These are phyloP conservation scores for Picochlorum sp. DNA, from an alignment of 139 green algal species.

Conservation along the genomic window DNA sequence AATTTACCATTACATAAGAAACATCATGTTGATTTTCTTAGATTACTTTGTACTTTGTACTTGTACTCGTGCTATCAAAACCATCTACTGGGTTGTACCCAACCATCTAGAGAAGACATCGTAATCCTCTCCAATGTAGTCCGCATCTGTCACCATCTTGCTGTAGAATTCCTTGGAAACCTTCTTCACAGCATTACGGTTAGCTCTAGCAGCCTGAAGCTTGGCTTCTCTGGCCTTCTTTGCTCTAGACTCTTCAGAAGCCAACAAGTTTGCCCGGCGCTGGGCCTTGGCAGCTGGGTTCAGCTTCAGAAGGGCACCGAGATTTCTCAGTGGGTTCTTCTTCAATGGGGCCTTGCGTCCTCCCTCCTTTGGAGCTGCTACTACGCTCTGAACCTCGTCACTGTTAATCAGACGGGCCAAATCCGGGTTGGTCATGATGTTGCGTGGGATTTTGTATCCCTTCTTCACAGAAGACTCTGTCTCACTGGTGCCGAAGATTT, in stretches of 20 bases:
- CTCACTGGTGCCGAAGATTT: conserved; percentile 71
- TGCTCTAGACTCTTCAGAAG: conserved; percentile 21
- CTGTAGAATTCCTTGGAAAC: conserved; percentile 63
- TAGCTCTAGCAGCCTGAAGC: conserved; percentile 35
- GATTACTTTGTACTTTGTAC: no score
- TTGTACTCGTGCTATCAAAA: no score
- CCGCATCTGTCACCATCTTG: conserved; percentile 63
- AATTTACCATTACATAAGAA: not conserved
- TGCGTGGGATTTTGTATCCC: conserved; percentile 84
- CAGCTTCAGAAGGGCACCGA: conserved; percentile 90
- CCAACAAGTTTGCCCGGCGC: conserved; percentile 54
- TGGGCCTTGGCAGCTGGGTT: conserved; percentile 88
- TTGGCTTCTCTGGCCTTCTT: conserved; percentile 40
- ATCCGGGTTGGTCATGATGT: conserved; percentile 88
- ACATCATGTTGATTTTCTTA: no score
- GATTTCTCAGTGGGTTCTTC: conserved; percentile 98
- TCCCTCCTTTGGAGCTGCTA: conserved; percentile 53
- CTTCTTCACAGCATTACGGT: conserved; percentile 8
- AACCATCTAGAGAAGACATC: conserved; percentile 81
- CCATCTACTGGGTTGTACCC: conserved; percentile 15
- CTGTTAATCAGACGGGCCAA: conserved; percentile 93
- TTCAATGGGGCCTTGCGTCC: conserved; percentile 63
- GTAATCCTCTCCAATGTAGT: conserved; percentile 88
- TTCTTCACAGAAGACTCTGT: conserved; percentile 77
- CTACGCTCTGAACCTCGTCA: conserved; percentile 87